Evolutionary conservation across 257 asterid species (phyloP), one percentile per base, ranked within the genome.

Genomic region (Salvia rosmarinus): DNA sequence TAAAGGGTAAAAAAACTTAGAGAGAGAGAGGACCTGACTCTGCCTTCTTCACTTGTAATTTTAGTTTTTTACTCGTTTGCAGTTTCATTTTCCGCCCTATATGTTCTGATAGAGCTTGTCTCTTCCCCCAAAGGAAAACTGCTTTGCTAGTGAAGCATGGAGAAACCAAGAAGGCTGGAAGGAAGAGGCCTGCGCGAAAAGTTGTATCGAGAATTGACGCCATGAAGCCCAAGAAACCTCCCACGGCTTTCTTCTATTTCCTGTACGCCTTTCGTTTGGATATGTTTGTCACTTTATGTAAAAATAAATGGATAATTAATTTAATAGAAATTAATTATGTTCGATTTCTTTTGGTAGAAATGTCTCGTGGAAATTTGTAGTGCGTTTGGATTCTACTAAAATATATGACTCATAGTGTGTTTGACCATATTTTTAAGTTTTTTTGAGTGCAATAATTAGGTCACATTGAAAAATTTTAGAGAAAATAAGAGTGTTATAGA

Each of bases 171-270:
- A 82, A 67, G 60, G 30, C 80, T 13, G 67, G 39, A 62, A 81
- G 59, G 74, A 84, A 81, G 78, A 68, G 79, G 75, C 19, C 75
- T 66, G 37, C 77, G 17, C 73, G 70, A 80, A 85, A 70, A 64
- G 82, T 57, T 60, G 77, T 65, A 25, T 56, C 88, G 19, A 90
- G 80, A 80, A 66, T 85, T 13, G 96, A 88, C 44, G 87, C 85
- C 76, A 62, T 82, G 81, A 87, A 78, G 93, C 98, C 98, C 51
- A 90, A 90, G 88, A 93, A 93, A 63, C 98, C 98, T 28, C 97
- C 98, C 14, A 90, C 97, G 51, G 97, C 98, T 59, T 93, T 93
- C 88, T 93, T 93, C 88, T 93, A 82, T 73, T 93, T 82, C 87
- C 61, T 93, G 97, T 90, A 81, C 14, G 89, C 58, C 11, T 39